Base-by-base conservation (phyloP, 179 eudicot species). In the Beta macrorhiza region DNA sequence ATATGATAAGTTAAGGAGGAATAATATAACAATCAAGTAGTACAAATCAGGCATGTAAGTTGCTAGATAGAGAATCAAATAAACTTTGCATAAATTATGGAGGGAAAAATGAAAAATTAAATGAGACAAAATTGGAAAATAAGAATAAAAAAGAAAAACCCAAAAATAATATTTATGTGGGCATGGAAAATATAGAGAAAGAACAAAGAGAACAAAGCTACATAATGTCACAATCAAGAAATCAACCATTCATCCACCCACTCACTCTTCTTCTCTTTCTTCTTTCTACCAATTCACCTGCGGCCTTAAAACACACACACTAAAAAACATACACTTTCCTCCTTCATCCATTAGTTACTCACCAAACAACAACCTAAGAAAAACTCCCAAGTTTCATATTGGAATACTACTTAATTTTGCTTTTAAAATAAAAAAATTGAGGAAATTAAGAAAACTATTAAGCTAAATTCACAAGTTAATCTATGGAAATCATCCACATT, bases 161-260 rank as follows among this genome's bases (percentile, higher is more conserved):
- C 7, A 47, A n/a, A 37, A 42, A 10, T 19, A 44, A 56, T 53
- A 52, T 62, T 57, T 63, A 44, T 69, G 52, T 45, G 67, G 59
- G 79, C 67, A 45, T 56, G 79, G 47, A n/a, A 20, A 29, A 68
- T 16, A 22, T 69, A 53, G 72, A 82, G 77, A 78, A 82, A 62
- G 77, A 82, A 82, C 65, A 82, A 78, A 80, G 74, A 74, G 83
- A 80, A 80, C 73, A 80, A 74, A 37, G 68, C 7, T 56, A 77
- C 44, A 77, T 61, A 78, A 82, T 51, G 81, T 58, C 78, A 61
- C 57, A 62, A 80, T 80, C 82, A 80, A 74, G 42, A 74, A 58
- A 74, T 75, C 32, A 75, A 75, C 49, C 63, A 55, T 74, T 55
- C 63, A 74, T 74, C 77, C 70, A 56, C 37, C 74, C 76, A 25